Base-by-base conservation (phyloP, 2,329 filamentous ascomycete genomes). In the Ascochyta koolunga region DNA sequence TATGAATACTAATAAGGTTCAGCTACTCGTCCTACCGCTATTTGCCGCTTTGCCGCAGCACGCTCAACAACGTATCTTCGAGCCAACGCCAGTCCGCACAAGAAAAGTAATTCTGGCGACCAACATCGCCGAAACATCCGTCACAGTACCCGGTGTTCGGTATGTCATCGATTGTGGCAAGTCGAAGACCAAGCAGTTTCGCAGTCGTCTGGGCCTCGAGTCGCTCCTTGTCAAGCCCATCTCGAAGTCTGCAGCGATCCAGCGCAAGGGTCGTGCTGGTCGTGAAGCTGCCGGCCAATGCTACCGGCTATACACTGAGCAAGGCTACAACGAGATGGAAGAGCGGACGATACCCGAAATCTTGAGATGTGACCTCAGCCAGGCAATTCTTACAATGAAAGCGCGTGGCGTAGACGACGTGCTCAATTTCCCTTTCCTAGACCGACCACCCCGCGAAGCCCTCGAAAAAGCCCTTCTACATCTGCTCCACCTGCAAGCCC, bases 71-170 rank as follows among this genome's bases (percentile, higher is more conserved):
- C 84, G 86, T 19, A 92, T 96, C 9, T 98, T 99, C 72, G 81
- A 88, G 49, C 89, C 90, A 1, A 83, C 89, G 19, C 85, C 86
- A 0, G 84, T 86, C 2, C 81, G 82, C n/a, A 96, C 91, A 0
- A 84, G 95, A 37, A 98, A 98, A 70, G 83, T 98, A 11, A 92
- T 99, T 0, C 79, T 99, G 0, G 89, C 93, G 0, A 99, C 95
- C 13, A 99, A 99, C 68, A 98, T 99, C 66, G 95, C 95, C n/a
- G 95, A 99, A 74, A 98, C 95, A 0, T 98, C 95, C 1, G 90
- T 99, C 54, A 99, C 95, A 0, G 93, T 99, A 0, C 89, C 93
- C 0, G 95, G 95, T 2, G 92, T 99, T 6, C 86, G 91, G 4
- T 95, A 89, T 64, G 93, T 99, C 9, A 83, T 99, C 18, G 95